Conservation (phyloP, 768 basidiomycete genomes). For the Trametes elegans region DNA sequence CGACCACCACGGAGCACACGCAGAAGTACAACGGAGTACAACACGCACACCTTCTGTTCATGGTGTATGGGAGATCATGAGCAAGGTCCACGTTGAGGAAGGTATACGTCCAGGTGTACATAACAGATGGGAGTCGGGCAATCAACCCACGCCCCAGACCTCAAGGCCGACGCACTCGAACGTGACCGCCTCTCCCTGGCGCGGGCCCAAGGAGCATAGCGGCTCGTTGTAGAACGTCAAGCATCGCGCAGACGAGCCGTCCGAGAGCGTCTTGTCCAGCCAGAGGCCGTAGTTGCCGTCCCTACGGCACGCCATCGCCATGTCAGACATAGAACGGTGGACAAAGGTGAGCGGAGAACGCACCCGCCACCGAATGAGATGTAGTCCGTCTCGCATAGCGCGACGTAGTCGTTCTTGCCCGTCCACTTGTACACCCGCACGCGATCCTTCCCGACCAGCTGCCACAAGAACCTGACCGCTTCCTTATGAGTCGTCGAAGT, state of each 20-base stretch:
- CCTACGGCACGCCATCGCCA: neutral
- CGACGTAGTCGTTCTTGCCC: slow-evolving; percentile 86
- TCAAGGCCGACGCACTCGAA: slow-evolving; percentile 94
- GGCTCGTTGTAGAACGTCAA: slow-evolving; percentile 88
- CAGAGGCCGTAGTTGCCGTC: slow-evolving; percentile 70
- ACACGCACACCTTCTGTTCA: too few relatives aligned
- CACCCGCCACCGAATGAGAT: slow-evolving; percentile 94
- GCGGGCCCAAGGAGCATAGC: slow-evolving; percentile 52
- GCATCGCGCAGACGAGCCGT: slow-evolving; percentile 82
- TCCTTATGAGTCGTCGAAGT: too few relatives aligned
- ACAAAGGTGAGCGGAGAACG: too few relatives aligned
- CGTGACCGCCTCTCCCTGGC: slow-evolving; percentile 47
- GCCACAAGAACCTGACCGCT: slow-evolving; percentile 87
- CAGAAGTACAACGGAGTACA: too few relatives aligned
- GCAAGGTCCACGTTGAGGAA: too few relatives aligned
- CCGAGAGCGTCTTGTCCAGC: slow-evolving; percentile 75
- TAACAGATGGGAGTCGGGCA: too few relatives aligned
- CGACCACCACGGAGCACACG: too few relatives aligned
- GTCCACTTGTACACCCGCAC: slow-evolving; percentile 79
- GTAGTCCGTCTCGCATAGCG: slow-evolving; percentile 76
- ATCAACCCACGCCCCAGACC: slow-evolving; percentile 77
- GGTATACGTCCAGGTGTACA: too few relatives aligned
- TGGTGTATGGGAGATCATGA: too few relatives aligned
- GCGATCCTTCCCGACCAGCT: slow-evolving; percentile 40
- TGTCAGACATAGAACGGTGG: neutral